phyloP scores from a whole-genome alignment of 176 grass and related monocot species.

The Puya raimondii region DNA sequence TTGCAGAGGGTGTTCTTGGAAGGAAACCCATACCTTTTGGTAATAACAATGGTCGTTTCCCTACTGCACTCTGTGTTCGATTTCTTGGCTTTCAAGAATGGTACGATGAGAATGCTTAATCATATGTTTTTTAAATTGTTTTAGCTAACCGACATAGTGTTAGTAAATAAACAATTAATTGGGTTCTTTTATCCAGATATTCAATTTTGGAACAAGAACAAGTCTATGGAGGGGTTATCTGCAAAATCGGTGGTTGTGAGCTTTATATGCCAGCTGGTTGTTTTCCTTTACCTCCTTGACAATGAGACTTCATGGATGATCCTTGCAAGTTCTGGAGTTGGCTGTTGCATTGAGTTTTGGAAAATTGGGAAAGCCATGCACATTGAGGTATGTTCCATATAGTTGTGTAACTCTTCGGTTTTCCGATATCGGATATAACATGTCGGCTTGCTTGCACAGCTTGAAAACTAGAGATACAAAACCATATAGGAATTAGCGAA shows the following conservation, averaged over 20 bases:
- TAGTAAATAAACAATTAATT: too few relatives aligned
- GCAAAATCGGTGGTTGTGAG: conserved; percentile 98
- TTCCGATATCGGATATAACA: neutral
- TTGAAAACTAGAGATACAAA: neutral
- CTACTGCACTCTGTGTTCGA: conserved; percentile 93
- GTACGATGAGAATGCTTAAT: conserved; percentile 22
- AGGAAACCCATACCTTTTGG: conserved; percentile 89
- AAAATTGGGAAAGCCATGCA: conserved; percentile 99
- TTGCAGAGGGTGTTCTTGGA: conserved; percentile 94
- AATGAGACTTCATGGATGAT: conserved; percentile 99
- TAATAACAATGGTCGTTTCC: conserved; percentile 78
- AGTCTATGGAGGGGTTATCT: conserved; percentile 96
- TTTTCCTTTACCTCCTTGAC: conserved; percentile 95
- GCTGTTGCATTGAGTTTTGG: conserved; percentile 98
- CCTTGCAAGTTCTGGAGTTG: conserved; percentile 87
- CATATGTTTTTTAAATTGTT: too few relatives aligned
- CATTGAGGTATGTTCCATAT: conserved; percentile 56
- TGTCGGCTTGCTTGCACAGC: neutral
- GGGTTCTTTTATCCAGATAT: conserved; percentile 53
- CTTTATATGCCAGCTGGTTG: conserved; percentile 80
- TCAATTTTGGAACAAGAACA: conserved; percentile 99
- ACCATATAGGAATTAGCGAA: neutral
- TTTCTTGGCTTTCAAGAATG: conserved; percentile 99
- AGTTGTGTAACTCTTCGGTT: neutral
- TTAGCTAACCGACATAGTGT: too few relatives aligned